Percentiles rank a stretch among this genome's conserved stretches.
Conservation (phyloP, 2,329 filamentous ascomycete species). For the Ophiocordyceps australis region DNA sequence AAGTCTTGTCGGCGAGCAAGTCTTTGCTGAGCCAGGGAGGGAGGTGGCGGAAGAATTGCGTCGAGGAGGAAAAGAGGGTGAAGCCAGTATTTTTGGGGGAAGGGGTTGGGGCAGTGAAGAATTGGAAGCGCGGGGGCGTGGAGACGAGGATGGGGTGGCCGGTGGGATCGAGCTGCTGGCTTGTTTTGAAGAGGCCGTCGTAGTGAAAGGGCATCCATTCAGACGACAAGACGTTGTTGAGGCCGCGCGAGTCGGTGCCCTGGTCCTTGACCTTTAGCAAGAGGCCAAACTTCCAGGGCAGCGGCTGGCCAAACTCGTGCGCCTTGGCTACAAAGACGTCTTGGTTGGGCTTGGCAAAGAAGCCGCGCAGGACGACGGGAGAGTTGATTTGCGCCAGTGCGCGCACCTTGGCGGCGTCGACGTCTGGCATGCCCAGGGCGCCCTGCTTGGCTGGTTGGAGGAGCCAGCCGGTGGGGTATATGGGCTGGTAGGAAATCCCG, state of each 20-base stretch:
- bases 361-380: slow-evolving; percentile 32
- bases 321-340: slow-evolving; percentile 26
- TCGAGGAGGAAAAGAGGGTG: slow-evolving; percentile 34
- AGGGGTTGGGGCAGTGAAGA: slow-evolving; percentile 26
- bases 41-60: slow-evolving; percentile 27
- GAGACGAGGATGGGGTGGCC: slow-evolving; percentile 22
- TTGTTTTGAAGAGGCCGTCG: slow-evolving; percentile 36
- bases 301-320: slow-evolving; percentile 24
- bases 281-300: slow-evolving; percentile 33
- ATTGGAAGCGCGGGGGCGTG: slow-evolving; percentile 28
- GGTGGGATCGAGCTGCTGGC: slow-evolving; percentile 16
- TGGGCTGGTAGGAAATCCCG: slow-evolving; percentile 21
- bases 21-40: slow-evolving; percentile 16
- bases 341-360: slow-evolving; percentile 24
- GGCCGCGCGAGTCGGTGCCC: slow-evolving; percentile 19
- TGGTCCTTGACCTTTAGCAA: slow-evolving; percentile 31
- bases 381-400: slow-evolving; percentile 28
- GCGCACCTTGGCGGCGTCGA: slow-evolving; percentile 25
- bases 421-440: slow-evolving; percentile 18
- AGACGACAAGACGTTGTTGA: slow-evolving; percentile 33
- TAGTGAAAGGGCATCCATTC: slow-evolving; percentile 41
- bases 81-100: slow-evolving; percentile 31
- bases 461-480: slow-evolving; percentile 26
- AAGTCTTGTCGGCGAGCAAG: slow-evolving; percentile 20
- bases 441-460: slow-evolving; percentile 17